Percentiles rank a stretch among this genome's conserved stretches.
phyloP scores from a whole-genome alignment of 2,329 filamentous ascomycete genomes.

The Lasiodiplodia sp. region DNA sequence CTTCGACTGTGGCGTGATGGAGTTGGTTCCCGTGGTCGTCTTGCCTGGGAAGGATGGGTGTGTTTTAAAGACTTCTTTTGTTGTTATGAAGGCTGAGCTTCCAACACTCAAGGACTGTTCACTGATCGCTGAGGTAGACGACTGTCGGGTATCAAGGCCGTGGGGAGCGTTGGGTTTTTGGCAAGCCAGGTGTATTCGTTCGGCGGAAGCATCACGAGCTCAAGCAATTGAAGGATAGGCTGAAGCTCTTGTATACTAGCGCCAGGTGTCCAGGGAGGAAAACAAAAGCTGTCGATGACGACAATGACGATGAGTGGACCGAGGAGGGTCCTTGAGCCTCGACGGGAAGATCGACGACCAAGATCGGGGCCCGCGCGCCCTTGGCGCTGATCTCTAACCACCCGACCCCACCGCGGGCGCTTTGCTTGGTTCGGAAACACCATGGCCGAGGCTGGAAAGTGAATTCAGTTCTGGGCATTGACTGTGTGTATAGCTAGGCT shows the following conservation, averaged over 20 bases:
- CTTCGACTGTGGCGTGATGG: too few relatives aligned
- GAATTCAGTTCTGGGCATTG: too few relatives aligned
- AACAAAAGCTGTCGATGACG: conserved; percentile 6
- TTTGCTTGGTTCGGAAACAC: conserved; percentile 9
- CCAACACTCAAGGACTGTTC: too few relatives aligned
- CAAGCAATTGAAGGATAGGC: background rate
- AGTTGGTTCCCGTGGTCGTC: too few relatives aligned
- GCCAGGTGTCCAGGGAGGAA: background rate
- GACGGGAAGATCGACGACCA: conserved; percentile 21
- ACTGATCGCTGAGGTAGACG: background rate
- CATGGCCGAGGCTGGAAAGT: background rate
- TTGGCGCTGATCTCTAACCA: background rate
- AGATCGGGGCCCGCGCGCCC: conserved; percentile 23
- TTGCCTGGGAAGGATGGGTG: too few relatives aligned
- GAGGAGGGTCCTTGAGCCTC: background rate
- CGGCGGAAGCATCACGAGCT: background rate
- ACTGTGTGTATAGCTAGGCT: too few relatives aligned
- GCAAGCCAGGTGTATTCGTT: background rate
- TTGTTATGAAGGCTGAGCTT: too few relatives aligned
- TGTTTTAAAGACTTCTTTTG: too few relatives aligned
- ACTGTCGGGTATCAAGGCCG: background rate
- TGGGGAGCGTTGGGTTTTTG: background rate
- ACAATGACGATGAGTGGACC: conserved; percentile 14
- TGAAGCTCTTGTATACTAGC: background rate
- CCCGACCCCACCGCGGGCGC: background rate